Percentiles rank a stretch among this genome's conserved stretches.
These are phyloP conservation scores for Pestalotiopsis sp. DNA, from an alignment of 2,329 filamentous ascomycete genomes.

Conservation along the genomic window DNA sequence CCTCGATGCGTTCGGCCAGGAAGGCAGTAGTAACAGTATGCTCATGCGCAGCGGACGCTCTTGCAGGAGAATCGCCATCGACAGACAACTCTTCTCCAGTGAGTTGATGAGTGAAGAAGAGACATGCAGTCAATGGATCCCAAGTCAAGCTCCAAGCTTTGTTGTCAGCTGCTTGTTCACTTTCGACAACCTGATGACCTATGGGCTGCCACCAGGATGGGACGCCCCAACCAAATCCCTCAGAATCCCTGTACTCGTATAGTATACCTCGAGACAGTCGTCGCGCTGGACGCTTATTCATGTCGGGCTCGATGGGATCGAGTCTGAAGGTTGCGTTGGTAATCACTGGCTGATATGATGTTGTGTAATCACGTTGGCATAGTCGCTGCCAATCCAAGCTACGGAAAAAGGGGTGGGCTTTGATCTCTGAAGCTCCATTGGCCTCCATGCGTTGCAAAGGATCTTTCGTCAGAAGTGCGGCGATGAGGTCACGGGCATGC, in stretches of 20 bases:
- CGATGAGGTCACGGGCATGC: background rate
- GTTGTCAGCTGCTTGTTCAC: background rate
- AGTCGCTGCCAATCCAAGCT: slow-evolving; percentile 1
- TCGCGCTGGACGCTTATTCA: background rate
- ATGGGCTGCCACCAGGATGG: background rate
- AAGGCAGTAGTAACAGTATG: background rate
- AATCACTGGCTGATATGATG: background rate
- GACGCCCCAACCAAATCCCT: background rate
- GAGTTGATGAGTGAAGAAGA: background rate
- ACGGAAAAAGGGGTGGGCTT: slow-evolving; percentile 1
- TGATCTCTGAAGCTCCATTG: slow-evolving; percentile 6
- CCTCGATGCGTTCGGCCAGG: background rate
- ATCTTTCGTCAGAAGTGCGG: background rate
- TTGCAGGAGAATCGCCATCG: background rate
- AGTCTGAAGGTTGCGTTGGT: background rate
- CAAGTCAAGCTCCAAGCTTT: slow-evolving; percentile 5
- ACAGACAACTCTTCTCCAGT: background rate
- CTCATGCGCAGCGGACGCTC: background rate
- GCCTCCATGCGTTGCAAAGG: background rate
- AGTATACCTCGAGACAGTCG: background rate
- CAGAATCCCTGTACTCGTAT: background rate
- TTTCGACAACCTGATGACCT: background rate
- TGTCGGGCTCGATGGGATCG: background rate
- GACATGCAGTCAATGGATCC: background rate
- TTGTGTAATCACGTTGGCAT: background rate